phyloP scores from a whole-genome alignment of 768 basidiomycete genomes.

The Trametes punicea region DNA sequence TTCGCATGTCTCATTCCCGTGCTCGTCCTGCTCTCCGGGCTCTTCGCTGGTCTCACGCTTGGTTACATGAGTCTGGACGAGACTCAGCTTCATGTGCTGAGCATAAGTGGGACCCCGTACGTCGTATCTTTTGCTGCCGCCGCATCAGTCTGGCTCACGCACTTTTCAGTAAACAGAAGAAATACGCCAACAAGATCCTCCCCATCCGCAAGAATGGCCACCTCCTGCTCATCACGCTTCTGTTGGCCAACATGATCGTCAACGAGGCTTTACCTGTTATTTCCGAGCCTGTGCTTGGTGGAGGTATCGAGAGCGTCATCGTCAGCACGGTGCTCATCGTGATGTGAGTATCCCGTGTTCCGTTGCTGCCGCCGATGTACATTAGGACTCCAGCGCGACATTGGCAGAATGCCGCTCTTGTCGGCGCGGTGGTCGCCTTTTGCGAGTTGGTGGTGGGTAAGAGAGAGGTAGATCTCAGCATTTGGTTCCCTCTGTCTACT shows the following conservation, averaged over 20 bases:
- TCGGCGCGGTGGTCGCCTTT: no score
- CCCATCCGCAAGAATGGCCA: constrained; percentile 81
- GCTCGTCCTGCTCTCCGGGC: constrained; percentile 70
- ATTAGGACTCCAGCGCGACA: no score
- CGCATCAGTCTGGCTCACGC: not conserved
- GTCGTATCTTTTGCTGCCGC: constrained; percentile 26
- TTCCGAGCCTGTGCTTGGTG: constrained; percentile 69
- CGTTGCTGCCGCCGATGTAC: not conserved
- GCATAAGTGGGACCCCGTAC: constrained; percentile 74
- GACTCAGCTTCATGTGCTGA: constrained; percentile 81
- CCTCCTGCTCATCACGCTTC: constrained; percentile 72
- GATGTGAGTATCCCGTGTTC: constrained; percentile 51
- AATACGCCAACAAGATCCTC: constrained; percentile 73
- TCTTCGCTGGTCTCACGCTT: constrained; percentile 83
- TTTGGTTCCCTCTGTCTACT: no score
- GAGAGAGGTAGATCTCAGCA: no score
- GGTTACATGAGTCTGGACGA: constrained; percentile 89
- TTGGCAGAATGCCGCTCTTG: no score
- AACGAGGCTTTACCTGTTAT: constrained; percentile 82
- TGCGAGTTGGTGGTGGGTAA: no score
- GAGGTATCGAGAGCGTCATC: constrained; percentile 67
- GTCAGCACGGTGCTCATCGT: constrained; percentile 79
- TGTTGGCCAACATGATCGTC: constrained; percentile 84
- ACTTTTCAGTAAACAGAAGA: constrained; percentile 58
- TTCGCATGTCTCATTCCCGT: constrained; percentile 64